Percentiles rank a stretch among this genome's conserved stretches.
These are phyloP conservation scores for Cytidiella melzeri DNA, from an alignment of 768 basidiomycete species.

Conservation along the genomic window DNA sequence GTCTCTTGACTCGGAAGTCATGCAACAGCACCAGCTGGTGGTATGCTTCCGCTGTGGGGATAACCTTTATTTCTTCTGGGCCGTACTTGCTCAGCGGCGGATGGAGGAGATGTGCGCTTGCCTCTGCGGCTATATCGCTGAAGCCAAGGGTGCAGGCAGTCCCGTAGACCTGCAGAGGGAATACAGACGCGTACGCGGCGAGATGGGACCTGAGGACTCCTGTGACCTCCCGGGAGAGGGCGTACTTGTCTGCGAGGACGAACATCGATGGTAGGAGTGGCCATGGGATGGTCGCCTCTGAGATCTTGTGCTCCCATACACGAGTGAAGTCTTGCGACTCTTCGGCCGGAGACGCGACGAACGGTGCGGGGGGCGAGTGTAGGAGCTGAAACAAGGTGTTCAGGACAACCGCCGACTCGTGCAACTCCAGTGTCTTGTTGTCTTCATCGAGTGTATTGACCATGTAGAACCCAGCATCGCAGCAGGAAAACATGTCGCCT, in stretches of 20 bases:
- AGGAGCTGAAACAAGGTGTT: conserved; percentile 49
- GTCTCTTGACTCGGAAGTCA: conserved; percentile 43
- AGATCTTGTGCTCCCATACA: conserved; percentile 11
- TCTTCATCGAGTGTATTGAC: conserved; percentile 20
- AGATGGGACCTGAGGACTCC: conserved; percentile 46
- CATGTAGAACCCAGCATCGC: conserved; percentile 28
- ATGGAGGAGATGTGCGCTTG: conserved; percentile 50
- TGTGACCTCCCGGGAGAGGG: conserved; percentile 40
- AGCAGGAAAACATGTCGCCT: conserved; percentile 69
- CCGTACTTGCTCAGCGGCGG: conserved; percentile 52
- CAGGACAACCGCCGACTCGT: conserved; percentile 45
- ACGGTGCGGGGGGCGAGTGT: conserved; percentile 40
- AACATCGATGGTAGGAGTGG: conserved; percentile 57
- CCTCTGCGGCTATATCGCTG: conserved; percentile 43
- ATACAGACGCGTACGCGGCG: conserved; percentile 39
- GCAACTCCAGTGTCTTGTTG: conserved; percentile 40
- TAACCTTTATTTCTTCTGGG: conserved; percentile 40
- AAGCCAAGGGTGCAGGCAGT: conserved; percentile 42
- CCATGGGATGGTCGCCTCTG: conserved; percentile 45
- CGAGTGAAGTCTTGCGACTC: conserved; percentile 3
- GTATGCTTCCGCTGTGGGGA: conserved; percentile 56
- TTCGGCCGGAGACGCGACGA: not conserved
- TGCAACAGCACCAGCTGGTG: conserved; percentile 60
- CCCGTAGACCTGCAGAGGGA: conserved; percentile 57
- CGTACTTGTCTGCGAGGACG: conserved; percentile 61